These are phyloP conservation scores for Mallotus japonicus DNA, from an alignment of 441 rosid genomes.

Conservation along the genomic window DNA sequence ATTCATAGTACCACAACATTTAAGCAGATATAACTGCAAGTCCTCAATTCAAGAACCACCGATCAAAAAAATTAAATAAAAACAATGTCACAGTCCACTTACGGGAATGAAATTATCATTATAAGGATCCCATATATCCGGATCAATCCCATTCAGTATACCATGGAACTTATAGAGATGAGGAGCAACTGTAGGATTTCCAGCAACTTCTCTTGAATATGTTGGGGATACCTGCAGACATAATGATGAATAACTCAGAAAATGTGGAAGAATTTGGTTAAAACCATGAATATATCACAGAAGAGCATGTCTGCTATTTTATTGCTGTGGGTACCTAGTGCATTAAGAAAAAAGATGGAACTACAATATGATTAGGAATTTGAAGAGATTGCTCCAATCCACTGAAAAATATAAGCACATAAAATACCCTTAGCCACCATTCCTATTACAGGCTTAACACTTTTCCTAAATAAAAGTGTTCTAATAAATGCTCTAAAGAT, in stretches of 20 bases:
- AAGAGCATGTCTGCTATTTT: neutral
- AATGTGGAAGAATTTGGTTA: neutral
- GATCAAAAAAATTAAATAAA: neutral
- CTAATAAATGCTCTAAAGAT: neutral
- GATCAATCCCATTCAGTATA: slow-evolving; percentile 91
- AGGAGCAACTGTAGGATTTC: slow-evolving; percentile 67
- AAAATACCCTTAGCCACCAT: neutral
- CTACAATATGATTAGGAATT: neutral
- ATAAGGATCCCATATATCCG: slow-evolving; percentile 96
- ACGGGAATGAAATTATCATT: slow-evolving; percentile 81
- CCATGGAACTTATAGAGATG: slow-evolving; percentile 85
- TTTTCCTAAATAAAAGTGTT: neutral
- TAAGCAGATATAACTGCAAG: neutral
- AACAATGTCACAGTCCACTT: slow-evolving; percentile 29
- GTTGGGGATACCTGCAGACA: slow-evolving; percentile 71
- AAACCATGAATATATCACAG: neutral
- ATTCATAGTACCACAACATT: neutral
- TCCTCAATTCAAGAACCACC: neutral
- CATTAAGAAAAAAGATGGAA: neutral
- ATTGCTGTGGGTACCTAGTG: neutral
- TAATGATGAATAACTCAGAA: slow-evolving; percentile 18
- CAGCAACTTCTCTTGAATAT: slow-evolving; percentile 82
- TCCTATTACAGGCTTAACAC: neutral
- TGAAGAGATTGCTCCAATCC: neutral
- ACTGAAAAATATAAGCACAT: neutral